Percentiles rank a stretch among this genome's conserved stretches.
Conservation (phyloP, 768 basidiomycete species). For the Lentinula boryana region DNA sequence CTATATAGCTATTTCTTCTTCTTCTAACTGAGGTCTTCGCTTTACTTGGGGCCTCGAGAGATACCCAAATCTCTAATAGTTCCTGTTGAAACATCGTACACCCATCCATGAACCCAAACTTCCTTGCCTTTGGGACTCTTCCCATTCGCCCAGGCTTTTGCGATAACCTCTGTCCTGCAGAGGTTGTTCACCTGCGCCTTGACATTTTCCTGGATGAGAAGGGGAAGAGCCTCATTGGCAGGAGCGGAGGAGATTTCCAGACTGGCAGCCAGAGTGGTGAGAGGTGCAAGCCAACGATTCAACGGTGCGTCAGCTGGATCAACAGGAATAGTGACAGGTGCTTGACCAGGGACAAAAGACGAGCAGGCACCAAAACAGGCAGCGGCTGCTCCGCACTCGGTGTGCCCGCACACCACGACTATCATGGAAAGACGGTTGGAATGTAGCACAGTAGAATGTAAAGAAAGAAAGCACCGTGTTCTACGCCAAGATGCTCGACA, state of each 20-base stretch:
- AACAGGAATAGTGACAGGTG: constrained; percentile 26
- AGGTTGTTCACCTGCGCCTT: constrained; percentile 48
- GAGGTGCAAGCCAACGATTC: constrained; percentile 66
- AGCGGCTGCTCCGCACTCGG: constrained; percentile 71
- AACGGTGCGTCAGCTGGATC: constrained; percentile 42
- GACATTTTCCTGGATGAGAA: constrained; percentile 57
- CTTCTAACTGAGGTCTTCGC: not conserved
- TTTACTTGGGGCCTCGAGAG: constrained; percentile 27
- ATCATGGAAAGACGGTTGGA: constrained; percentile 23
- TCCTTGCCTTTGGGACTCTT: constrained; percentile 35
- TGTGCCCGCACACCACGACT: constrained; percentile 84
- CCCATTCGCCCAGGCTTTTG: constrained; percentile 38
- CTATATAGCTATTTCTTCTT: not conserved
- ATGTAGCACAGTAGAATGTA: constrained; percentile 14
- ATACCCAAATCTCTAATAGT: constrained; percentile 51
- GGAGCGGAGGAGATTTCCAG: constrained; percentile 36
- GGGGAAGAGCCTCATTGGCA: constrained; percentile 30
- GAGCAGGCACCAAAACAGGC: constrained; percentile 42
- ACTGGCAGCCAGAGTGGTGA: constrained; percentile 46
- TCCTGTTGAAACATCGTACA: constrained; percentile 60
- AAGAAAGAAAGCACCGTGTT: constrained; percentile 60
- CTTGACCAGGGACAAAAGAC: constrained; percentile 20
- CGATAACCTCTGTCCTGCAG: constrained; percentile 37
- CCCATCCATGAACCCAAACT: constrained; percentile 65
- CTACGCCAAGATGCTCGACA: constrained; percentile 59